Evolutionary conservation across 768 basidiomycete genomes (phyloP).

Genomic region (Phanerodontia chrysosporium): DNA sequence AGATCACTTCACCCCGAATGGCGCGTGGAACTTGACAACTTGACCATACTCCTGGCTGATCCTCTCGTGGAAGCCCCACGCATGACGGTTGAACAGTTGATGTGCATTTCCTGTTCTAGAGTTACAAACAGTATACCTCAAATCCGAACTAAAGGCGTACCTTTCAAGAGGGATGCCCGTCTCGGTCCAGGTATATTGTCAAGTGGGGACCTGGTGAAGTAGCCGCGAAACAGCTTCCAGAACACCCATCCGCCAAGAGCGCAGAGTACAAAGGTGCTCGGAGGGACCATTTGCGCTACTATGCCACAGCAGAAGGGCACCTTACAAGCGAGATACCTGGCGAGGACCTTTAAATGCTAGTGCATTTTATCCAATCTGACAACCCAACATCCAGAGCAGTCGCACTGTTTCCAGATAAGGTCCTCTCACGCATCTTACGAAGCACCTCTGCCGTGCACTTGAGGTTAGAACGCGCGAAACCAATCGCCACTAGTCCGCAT

Average conservation of each 20-base stretch:
- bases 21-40: conserved; percentile 15
- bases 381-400: too few species aligned
- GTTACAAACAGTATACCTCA: neutral
- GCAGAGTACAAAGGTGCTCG: neutral
- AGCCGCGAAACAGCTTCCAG: neutral
- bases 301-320: too few species aligned
- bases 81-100: conserved; percentile 14
- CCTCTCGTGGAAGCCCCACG: conserved; percentile 14
- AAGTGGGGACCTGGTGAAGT: conserved; percentile 6
- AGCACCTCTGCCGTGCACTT: too few species aligned
- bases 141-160: neutral
- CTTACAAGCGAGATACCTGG: too few species aligned
- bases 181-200: conserved; percentile 13
- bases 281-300: neutral
- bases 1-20: conserved; percentile 16
- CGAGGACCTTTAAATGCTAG: too few species aligned
- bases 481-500: too few species aligned
- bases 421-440: too few species aligned
- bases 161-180: neutral
- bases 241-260: neutral
- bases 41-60: conserved; percentile 16
- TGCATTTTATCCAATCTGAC: too few species aligned
- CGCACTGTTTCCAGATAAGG: too few species aligned
- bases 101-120: conserved; percentile 16
- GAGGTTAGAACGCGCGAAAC: too few species aligned